A percentile compares a stretch with the other conserved stretches of the same genome.
Evolutionary conservation across 2,329 filamentous ascomycete species (phyloP).

Genomic region (Neopestalotiopsis sp.): DNA sequence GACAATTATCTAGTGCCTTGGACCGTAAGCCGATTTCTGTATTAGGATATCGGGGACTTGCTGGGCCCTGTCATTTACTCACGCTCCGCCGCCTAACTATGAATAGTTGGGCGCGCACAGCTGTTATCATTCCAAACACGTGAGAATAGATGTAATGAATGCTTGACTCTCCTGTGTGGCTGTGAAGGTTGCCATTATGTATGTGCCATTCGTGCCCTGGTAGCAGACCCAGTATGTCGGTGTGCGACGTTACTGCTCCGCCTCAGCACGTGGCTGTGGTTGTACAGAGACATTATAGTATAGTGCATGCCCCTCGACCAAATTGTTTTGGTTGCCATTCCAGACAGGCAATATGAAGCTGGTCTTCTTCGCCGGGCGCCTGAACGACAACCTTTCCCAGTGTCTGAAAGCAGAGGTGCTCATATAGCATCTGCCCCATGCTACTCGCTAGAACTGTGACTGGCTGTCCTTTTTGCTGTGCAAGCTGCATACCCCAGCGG

Average conservation of each 20-base stretch:
- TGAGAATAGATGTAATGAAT: neutral
- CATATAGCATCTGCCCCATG: neutral
- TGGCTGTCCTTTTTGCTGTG: neutral
- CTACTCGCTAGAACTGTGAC: slow-evolving; percentile 1
- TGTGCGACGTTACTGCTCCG: neutral
- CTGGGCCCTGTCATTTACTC: no score
- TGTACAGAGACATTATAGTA: neutral
- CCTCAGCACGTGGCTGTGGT: neutral
- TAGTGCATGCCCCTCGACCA: neutral
- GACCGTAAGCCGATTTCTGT: no score
- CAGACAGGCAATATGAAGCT: neutral
- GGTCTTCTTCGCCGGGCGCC: neutral
- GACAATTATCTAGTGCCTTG: no score
- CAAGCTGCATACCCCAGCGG: neutral
- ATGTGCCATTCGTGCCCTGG: neutral
- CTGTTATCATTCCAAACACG: no score
- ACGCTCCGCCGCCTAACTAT: no score
- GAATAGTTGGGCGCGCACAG: no score
- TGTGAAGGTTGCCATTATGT: neutral
- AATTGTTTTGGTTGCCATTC: neutral
- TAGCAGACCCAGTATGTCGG: neutral
- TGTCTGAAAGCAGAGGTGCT: neutral
- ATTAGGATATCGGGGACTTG: no score
- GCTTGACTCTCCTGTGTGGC: neutral
- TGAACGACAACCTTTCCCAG: neutral